Percentiles rank a stretch among this genome's conserved stretches.
These are phyloP conservation scores for Auriscalpium microsporum DNA, from an alignment of 768 basidiomycete species.

Conservation along the genomic window DNA sequence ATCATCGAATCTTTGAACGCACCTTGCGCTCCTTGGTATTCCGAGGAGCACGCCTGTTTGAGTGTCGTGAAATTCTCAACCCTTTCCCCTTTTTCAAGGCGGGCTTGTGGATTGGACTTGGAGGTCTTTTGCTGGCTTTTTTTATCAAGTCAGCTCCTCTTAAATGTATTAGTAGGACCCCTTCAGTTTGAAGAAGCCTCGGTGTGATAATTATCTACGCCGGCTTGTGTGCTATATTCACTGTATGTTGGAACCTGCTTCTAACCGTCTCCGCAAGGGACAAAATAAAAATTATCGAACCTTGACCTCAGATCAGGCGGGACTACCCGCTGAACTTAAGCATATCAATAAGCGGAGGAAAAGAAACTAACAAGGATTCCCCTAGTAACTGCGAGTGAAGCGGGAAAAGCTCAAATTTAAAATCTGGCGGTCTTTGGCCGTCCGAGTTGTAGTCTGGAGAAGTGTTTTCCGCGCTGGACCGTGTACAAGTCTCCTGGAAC, in stretches of 20 bases:
- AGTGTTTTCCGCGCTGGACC: too few relatives aligned
- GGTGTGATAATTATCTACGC: constrained; percentile 49
- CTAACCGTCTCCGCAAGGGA: constrained; percentile 17
- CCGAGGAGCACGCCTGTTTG: too few relatives aligned
- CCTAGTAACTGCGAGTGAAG: constrained; percentile 84
- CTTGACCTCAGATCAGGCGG: constrained; percentile 74
- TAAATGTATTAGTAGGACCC: too few relatives aligned
- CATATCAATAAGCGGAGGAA: constrained; percentile 87
- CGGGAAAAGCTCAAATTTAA: constrained; percentile 37
- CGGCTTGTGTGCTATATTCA: constrained; percentile 22
- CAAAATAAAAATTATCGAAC: constrained; percentile 24
- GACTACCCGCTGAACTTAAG: constrained; percentile 84
- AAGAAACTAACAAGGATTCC: constrained; percentile 89
- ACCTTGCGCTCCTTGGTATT: too few relatives aligned
- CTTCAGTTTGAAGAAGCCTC: background rate
- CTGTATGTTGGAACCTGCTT: constrained; percentile 22
- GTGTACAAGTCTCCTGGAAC: too few relatives aligned
- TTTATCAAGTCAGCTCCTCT: too few relatives aligned
- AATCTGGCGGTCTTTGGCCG: constrained; percentile 4
- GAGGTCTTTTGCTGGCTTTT: too few relatives aligned
- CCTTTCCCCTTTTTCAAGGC: too few relatives aligned
- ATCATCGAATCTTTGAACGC: too few relatives aligned
- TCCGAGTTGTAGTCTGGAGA: too few relatives aligned
- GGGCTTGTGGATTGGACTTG: too few relatives aligned
- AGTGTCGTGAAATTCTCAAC: too few relatives aligned